These are phyloP conservation scores for Petasospora fabianii DNA, from an alignment of 1,139 yeast genomes.

Conservation along the genomic window DNA sequence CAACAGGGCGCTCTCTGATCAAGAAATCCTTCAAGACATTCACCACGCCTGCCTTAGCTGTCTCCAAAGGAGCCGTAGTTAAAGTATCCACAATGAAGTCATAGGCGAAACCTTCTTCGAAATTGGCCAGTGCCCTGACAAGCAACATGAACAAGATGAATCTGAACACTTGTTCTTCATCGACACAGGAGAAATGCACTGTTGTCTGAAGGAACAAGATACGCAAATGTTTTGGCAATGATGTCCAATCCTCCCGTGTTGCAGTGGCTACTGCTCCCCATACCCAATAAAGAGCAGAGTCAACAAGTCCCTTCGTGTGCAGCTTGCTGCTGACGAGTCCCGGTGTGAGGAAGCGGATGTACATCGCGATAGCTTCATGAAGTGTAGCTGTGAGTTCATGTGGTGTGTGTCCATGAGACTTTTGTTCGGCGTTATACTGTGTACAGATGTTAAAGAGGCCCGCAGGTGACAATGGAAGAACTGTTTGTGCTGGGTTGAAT, in stretches of 20 bases:
- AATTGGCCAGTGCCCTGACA: conserved; percentile 50
- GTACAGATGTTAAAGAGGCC: conserved; percentile 33
- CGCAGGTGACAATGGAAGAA: conserved; percentile 29
- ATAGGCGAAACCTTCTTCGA: conserved; percentile 56
- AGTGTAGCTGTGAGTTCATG: conserved; percentile 17
- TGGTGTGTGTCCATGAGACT: conserved; percentile 8
- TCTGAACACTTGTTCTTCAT: conserved; percentile 27
- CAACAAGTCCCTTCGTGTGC: conserved; percentile 33
- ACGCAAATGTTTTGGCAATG: conserved; percentile 30
- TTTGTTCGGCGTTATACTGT: conserved; percentile 25
- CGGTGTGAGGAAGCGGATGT: conserved; percentile 34
- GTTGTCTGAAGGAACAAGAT: conserved; percentile 44
- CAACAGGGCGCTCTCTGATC: conserved; percentile 27
- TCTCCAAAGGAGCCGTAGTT: conserved; percentile 62
- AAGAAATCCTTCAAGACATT: conserved; percentile 66
- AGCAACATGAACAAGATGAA: conserved; percentile 42
- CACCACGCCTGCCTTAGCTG: conserved; percentile 55
- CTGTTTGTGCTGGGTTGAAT: conserved; percentile 26
- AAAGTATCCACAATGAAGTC: conserved; percentile 64
- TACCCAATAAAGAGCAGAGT: conserved; percentile 40
- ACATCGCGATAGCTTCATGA: conserved; percentile 29
- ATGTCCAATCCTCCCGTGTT: conserved; percentile 29
- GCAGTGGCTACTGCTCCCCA: conserved; percentile 36
- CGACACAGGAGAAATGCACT: conserved; percentile 35
- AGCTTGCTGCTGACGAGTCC: conserved; percentile 29